phyloP scores from a whole-genome alignment of 805 yeast genomes.

The Hanseniaspora guilliermondii region DNA sequence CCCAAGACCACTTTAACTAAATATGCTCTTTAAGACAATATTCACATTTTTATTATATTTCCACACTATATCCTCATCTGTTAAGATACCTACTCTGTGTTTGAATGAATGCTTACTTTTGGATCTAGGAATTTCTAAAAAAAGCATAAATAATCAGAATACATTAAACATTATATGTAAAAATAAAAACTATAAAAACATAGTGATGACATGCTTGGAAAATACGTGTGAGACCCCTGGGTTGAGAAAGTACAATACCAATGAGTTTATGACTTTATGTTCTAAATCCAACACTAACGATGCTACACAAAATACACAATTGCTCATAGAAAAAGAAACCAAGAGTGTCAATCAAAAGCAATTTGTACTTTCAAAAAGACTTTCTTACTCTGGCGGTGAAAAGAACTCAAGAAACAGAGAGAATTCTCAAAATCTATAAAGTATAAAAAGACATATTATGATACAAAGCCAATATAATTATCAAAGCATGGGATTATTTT shows the following conservation, averaged over 20 bases:
- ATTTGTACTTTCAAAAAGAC: background rate
- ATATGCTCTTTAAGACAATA: background rate
- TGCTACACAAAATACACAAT: background rate
- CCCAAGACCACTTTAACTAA: background rate
- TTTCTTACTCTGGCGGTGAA: background rate
- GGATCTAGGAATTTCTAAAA: background rate
- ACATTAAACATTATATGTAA: background rate
- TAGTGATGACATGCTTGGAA: background rate
- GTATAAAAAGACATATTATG: background rate
- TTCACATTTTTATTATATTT: background rate
- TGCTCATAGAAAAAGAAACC: background rate
- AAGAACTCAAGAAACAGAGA: background rate
- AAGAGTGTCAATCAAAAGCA: background rate
- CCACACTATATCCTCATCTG: background rate
- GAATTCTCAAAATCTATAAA: background rate
- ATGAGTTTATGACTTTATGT: background rate
- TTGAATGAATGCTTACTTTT: background rate
- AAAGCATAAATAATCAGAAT: background rate
- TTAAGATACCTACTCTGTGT: conserved; percentile 8
- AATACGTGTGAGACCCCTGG: conserved; percentile 11
- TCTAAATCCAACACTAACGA: background rate
- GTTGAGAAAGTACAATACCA: background rate
- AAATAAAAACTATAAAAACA: background rate
- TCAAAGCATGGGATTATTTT: too few relatives aligned
- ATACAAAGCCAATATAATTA: background rate